A percentile compares a stretch with the other conserved stretches of the same genome.
These are phyloP conservation scores for Colletotrichum sp. DNA, from an alignment of 2,329 filamentous ascomycete species.

Conservation along the genomic window DNA sequence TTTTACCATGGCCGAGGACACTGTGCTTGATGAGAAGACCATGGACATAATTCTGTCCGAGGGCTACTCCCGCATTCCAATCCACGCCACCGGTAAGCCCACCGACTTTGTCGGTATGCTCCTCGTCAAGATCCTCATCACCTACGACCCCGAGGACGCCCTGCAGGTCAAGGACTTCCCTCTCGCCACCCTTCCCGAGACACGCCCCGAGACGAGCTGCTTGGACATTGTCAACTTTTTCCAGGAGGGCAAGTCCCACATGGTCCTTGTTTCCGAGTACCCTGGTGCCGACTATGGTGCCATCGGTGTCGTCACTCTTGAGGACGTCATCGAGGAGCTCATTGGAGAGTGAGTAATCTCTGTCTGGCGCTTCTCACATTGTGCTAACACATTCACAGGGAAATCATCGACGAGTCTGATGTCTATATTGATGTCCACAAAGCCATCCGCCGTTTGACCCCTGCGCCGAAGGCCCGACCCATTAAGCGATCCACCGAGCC, in stretches of 20 bases:
- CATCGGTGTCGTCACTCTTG: conserved; percentile 90
- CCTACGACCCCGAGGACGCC: conserved; percentile 94
- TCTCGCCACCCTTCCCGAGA: conserved; percentile 92
- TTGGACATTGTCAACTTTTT: conserved; percentile 99
- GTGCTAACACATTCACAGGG: conserved; percentile 53
- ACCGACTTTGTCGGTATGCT: conserved; percentile 97
- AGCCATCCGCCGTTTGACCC: conserved; percentile 87
- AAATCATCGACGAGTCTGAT: conserved; percentile 98
- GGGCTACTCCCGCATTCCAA: conserved; percentile 95
- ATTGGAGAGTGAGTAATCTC: conserved; percentile 85
- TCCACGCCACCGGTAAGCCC: conserved; percentile 83
- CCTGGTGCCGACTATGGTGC: conserved; percentile 93
- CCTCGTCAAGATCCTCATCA: conserved; percentile 97
- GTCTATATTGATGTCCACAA: conserved; percentile 99
- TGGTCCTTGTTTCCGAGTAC: conserved; percentile 91
- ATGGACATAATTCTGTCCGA: conserved; percentile 94
- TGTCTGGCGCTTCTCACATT: not conserved
- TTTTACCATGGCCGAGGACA: conserved; percentile 95
- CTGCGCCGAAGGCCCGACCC: conserved; percentile 77
- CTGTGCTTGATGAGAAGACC: conserved; percentile 87
- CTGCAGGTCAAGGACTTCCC: conserved; percentile 89
- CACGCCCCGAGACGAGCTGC: conserved; percentile 92
- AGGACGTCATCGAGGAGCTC: conserved; percentile 97
- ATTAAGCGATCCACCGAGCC: conserved; percentile 41
- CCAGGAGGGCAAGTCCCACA: conserved; percentile 98